Conservation (phyloP, 2,329 filamentous ascomycete genomes). For the Calonectria pseudoturangicola region DNA sequence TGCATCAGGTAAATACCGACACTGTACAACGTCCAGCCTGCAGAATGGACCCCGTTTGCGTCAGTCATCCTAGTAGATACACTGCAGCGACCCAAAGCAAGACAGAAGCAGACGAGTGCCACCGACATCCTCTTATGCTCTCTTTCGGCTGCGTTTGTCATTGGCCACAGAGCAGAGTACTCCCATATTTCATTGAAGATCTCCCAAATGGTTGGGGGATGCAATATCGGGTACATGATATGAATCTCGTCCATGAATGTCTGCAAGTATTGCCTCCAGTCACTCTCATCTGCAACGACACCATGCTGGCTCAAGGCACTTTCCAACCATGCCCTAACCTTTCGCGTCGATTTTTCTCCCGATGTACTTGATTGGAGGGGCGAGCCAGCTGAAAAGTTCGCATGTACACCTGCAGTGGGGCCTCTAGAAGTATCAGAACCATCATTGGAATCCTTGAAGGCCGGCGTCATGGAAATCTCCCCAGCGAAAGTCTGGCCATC, state of each 20-base stretch:
- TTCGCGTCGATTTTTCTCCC: slow-evolving; percentile 1
- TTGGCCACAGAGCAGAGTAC: slow-evolving; percentile 35
- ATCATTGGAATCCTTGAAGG: slow-evolving; percentile 39
- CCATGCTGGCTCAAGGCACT: slow-evolving; percentile 36
- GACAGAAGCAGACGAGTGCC: slow-evolving; percentile 44
- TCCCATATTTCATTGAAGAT: slow-evolving; percentile 47
- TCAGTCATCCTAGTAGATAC: slow-evolving; percentile 44
- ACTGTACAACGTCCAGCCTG: slow-evolving; percentile 45
- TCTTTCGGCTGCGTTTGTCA: slow-evolving; percentile 28
- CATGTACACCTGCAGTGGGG: neutral
- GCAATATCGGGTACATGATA: slow-evolving; percentile 41
- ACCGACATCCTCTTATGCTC: slow-evolving; percentile 42
- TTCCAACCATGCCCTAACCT: slow-evolving; percentile 41
- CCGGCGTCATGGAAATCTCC: slow-evolving; percentile 44
- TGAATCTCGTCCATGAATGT: slow-evolving; percentile 45
- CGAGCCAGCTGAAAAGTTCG: neutral
- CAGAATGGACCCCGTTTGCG: slow-evolving; percentile 42
- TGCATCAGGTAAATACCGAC: slow-evolving; percentile 41
- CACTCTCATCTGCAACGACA: slow-evolving; percentile 38
- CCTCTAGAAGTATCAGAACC: slow-evolving; percentile 5
- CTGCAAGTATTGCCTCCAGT: slow-evolving; percentile 42
- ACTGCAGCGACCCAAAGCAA: slow-evolving; percentile 45
- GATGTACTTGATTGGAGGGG: neutral
- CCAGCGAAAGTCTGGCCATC: slow-evolving; percentile 47
- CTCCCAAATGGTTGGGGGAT: slow-evolving; percentile 42